These are phyloP conservation scores for Botrytis pseudocinerea DNA, from an alignment of 2,329 filamentous ascomycete genomes.

Conservation along the genomic window DNA sequence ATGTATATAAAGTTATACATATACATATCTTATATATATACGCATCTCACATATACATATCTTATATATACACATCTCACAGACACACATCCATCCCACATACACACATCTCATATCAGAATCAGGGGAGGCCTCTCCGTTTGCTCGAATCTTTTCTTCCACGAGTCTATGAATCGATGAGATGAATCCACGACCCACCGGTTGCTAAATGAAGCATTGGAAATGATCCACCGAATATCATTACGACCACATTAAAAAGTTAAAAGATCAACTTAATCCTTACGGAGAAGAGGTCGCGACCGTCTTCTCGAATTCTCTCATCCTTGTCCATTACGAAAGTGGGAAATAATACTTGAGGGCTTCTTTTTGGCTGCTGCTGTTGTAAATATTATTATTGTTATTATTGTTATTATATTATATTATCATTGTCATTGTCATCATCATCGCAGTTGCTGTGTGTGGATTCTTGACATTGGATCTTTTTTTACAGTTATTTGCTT, in stretches of 20 bases:
- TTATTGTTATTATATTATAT: not conserved
- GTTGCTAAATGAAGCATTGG: conserved; percentile 2
- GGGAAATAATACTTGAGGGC: conserved; percentile 2
- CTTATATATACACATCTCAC: not conserved
- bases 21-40: not conserved
- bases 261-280: conserved; percentile 7
- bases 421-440: not conserved
- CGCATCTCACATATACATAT: not conserved
- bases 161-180: not conserved
- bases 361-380: not conserved
- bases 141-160: conserved; percentile 3
- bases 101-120: not conserved
- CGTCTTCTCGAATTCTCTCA: not conserved
- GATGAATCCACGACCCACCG: conserved; percentile 4
- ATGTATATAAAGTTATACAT: not conserved
- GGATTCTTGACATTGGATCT: not conserved
- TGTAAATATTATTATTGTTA: not conserved
- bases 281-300: not conserved
- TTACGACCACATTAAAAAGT: not conserved
- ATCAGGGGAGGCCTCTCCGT: not conserved
- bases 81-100: not conserved
- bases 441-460: not conserved
- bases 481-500: not conserved
- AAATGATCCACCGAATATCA: conserved; percentile 6
- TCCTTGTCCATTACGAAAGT: not conserved